These are phyloP conservation scores for Annulohypoxylon bovei DNA, from an alignment of 495 filamentous ascomycete genomes.

Conservation along the genomic window DNA sequence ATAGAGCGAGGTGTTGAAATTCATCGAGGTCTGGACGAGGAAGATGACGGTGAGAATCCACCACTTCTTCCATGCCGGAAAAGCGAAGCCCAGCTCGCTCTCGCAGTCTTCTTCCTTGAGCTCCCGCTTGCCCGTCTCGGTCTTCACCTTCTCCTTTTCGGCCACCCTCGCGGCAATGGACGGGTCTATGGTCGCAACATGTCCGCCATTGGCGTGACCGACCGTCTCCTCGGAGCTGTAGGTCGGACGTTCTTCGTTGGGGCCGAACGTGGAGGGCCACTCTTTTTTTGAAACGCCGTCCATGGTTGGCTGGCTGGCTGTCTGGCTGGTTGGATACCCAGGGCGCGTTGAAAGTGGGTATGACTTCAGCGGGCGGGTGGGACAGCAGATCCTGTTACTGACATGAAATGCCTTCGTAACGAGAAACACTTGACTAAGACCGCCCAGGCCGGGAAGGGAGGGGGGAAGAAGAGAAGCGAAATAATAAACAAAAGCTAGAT, in stretches of 20 bases:
- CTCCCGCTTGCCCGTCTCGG: slow-evolving; percentile 58
- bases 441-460: slow-evolving; percentile 4
- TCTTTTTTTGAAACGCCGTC: slow-evolving; percentile 32
- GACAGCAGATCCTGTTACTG: neutral
- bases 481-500: slow-evolving; percentile 31
- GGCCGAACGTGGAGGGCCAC: slow-evolving; percentile 33
- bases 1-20: slow-evolving; percentile 82
- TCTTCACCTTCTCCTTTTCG: slow-evolving; percentile 38
- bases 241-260: slow-evolving; percentile 34
- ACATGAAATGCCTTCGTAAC: slow-evolving; percentile 4
- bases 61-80: slow-evolving; percentile 77
- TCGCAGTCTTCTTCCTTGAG: slow-evolving; percentile 71
- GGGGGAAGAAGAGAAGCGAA: slow-evolving; percentile 3
- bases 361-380: neutral
- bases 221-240: slow-evolving; percentile 43
- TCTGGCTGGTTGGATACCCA: neutral
- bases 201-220: slow-evolving; percentile 27
- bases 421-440: slow-evolving; percentile 18
- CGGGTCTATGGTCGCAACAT: slow-evolving; percentile 12
- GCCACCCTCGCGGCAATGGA: slow-evolving; percentile 25
- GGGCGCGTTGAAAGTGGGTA: neutral
- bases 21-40: slow-evolving; percentile 83
- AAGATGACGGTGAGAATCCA: slow-evolving; percentile 77
- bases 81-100: slow-evolving; percentile 72
- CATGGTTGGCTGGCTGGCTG: slow-evolving; percentile 19